Evolutionary conservation across 371 early-diverging fungal genomes (phyloP).

Genomic region (Syncephalastrum contaminatum): DNA sequence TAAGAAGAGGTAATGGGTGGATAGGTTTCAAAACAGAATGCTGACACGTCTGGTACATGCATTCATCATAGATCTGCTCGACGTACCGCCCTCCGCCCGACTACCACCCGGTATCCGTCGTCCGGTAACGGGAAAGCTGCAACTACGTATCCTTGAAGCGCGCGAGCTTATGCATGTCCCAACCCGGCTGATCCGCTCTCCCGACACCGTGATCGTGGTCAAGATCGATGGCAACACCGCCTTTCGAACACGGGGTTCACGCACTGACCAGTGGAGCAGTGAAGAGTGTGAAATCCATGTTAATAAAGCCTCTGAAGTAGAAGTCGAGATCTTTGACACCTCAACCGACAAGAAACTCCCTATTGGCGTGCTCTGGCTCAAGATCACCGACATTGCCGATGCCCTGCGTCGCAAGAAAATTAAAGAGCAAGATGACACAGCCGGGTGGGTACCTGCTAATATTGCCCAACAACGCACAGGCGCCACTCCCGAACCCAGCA

Average conservation of each 20-base stretch:
- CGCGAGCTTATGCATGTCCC: conserved; percentile 69
- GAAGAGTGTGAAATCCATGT: conserved; percentile 84
- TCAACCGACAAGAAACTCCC: conserved; percentile 60
- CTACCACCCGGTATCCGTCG: conserved; percentile 68
- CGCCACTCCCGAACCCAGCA: background rate
- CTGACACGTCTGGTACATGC: background rate
- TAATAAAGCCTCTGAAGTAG: conserved; percentile 90
- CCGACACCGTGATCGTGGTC: conserved; percentile 72
- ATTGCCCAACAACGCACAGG: conserved; percentile 21
- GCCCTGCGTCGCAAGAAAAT: conserved; percentile 55
- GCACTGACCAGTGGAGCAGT: conserved; percentile 64
- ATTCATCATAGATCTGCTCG: background rate
- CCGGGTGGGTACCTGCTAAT: conserved; percentile 32
- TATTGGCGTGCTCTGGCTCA: conserved; percentile 82
- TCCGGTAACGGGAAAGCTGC: conserved; percentile 73
- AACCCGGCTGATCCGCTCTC: conserved; percentile 52
- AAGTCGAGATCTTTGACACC: conserved; percentile 79
- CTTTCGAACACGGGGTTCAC: conserved; percentile 62
- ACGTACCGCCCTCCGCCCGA: conserved; percentile 42
- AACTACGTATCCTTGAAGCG: conserved; percentile 65
- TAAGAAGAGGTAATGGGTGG: background rate
- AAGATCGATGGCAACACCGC: conserved; percentile 79
- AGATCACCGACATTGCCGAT: conserved; percentile 77
- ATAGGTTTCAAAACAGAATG: background rate
- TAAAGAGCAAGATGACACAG: conserved; percentile 35